Evolutionary conservation across 116 monocot genomes (phyloP).

Genomic region (Cymodocea nodosa): DNA sequence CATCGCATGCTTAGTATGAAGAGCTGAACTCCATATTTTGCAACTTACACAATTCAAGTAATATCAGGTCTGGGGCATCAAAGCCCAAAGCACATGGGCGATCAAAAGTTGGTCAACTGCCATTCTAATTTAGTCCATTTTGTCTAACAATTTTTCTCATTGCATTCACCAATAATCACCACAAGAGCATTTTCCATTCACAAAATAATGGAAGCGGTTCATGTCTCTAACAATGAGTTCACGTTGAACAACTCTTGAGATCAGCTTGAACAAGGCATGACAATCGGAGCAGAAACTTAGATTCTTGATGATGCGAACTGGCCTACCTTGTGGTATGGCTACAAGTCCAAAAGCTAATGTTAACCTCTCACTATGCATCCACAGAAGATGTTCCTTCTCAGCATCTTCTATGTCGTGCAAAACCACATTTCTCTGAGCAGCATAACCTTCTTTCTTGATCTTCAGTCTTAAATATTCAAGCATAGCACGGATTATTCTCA

Average conservation of each 20-base stretch:
- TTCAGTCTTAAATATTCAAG: slow-evolving; percentile 55
- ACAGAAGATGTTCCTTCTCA: slow-evolving; percentile 33
- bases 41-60: no score
- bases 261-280: slow-evolving; percentile 49
- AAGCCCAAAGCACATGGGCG: background rate
- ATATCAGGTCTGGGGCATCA: no score
- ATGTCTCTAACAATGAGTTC: slow-evolving; percentile 69
- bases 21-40: no score
- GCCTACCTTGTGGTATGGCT: slow-evolving; percentile 18
- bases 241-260: slow-evolving; percentile 44
- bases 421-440: slow-evolving; percentile 29
- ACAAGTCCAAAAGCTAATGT: slow-evolving; percentile 61
- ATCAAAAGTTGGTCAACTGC: background rate
- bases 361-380: slow-evolving; percentile 74
- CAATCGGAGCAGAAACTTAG: slow-evolving; percentile 69
- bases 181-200: slow-evolving; percentile 50
- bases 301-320: slow-evolving; percentile 74
- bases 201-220: slow-evolving; percentile 73
- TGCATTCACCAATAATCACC: slow-evolving; percentile 73
- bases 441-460: slow-evolving; percentile 39
- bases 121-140: slow-evolving; percentile 2
- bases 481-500: slow-evolving; percentile 58
- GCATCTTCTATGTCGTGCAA: slow-evolving; percentile 50
- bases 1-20: background rate
- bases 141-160: background rate